Evolutionary conservation across 345 rosid genomes (phyloP).

Genomic region (Populus deltoides): DNA sequence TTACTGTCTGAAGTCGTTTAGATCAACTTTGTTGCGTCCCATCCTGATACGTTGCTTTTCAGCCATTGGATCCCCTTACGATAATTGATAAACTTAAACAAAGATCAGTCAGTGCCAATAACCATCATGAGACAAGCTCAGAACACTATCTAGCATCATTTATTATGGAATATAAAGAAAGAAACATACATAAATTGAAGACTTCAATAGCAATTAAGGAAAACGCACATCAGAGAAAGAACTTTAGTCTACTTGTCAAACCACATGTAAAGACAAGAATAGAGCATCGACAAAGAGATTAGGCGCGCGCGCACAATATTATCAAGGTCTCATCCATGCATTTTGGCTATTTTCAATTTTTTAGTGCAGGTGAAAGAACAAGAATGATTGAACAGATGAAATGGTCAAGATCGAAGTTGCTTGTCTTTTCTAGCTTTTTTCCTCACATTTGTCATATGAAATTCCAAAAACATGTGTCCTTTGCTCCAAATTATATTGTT

Average conservation of each 20-base stretch:
- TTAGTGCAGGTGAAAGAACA: background rate
- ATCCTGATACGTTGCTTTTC: background rate
- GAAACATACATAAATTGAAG: background rate
- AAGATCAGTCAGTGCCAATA: background rate
- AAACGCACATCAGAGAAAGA: background rate
- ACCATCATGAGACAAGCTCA: background rate
- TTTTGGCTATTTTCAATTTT: background rate
- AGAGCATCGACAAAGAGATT: background rate
- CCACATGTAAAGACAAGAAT: background rate
- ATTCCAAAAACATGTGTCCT: background rate
- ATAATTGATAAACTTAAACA: background rate
- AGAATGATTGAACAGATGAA: background rate
- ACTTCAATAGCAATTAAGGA: background rate
- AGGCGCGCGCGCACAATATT: background rate
- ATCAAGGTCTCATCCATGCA: background rate
- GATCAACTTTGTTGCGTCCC: background rate
- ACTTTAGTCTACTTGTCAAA: background rate
- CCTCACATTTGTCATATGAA: background rate
- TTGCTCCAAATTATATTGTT: too few relatives aligned
- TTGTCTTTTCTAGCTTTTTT: background rate
- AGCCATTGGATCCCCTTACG: background rate
- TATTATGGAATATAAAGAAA: background rate
- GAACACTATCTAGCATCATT: background rate
- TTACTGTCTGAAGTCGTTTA: background rate
- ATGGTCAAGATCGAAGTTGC: background rate